These are phyloP conservation scores for Candida pseudoviswanathii DNA, from an alignment of 1,139 yeast genomes.

Conservation along the genomic window DNA sequence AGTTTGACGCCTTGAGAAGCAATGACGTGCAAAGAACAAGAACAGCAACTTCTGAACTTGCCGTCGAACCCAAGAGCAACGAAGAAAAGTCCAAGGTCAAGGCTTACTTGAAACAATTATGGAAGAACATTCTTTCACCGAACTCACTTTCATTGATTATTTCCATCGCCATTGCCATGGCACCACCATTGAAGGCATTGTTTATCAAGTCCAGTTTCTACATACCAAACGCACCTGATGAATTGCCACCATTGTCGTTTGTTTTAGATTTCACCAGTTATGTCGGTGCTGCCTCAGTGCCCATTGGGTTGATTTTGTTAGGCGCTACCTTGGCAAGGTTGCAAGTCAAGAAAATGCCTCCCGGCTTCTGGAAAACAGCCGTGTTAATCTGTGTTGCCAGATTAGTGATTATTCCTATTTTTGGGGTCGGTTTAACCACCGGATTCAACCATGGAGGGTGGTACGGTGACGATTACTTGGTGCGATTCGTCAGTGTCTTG, in stretches of 20 bases:
- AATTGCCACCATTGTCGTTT: constrained; percentile 79
- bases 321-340: constrained; percentile 88
- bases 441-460: constrained; percentile 48
- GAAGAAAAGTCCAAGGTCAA: constrained; percentile 11
- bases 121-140: constrained; percentile 68
- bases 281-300: constrained; percentile 87
- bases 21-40: constrained; percentile 14
- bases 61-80: constrained; percentile 9
- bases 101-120: constrained; percentile 16
- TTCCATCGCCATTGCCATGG: constrained; percentile 69
- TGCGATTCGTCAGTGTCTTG: constrained; percentile 69
- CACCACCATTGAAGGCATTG: constrained; percentile 83
- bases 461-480: constrained; percentile 51
- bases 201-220: constrained; percentile 50
- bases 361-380: constrained; percentile 70
- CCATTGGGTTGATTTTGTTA: constrained; percentile 74
- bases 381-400: constrained; percentile 37
- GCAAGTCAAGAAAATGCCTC: constrained; percentile 57
- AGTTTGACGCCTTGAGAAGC: constrained; percentile 39
- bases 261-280: constrained; percentile 78
- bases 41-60: constrained; percentile 15
- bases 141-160: constrained; percentile 65
- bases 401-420: constrained; percentile 42
- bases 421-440: constrained; percentile 49
- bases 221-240: constrained; percentile 75